Evolutionary conservation across 1,139 yeast genomes (phyloP).

Genomic region (Pichia sp.): DNA sequence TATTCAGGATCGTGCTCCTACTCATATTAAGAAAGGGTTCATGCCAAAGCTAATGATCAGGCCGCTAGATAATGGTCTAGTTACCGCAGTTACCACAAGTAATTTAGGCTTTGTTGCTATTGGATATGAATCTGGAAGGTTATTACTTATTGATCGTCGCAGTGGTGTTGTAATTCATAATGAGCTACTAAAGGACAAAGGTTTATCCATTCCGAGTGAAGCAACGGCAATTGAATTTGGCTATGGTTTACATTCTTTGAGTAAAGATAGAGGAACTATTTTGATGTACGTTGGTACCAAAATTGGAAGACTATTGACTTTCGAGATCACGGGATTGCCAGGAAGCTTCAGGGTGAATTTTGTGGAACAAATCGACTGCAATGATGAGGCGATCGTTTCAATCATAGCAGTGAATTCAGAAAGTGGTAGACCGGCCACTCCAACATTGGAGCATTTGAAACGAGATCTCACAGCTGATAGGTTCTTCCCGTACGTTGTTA

Average conservation of each 20-base stretch:
- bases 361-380: constrained; percentile 47
- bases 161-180: constrained; percentile 74
- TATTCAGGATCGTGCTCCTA: constrained; percentile 40
- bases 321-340: constrained; percentile 60
- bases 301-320: constrained; percentile 66
- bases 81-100: constrained; percentile 63
- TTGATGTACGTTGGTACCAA: constrained; percentile 75
- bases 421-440: constrained; percentile 61
- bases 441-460: constrained; percentile 56
- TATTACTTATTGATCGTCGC: constrained; percentile 75
- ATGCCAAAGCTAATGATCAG: constrained; percentile 62
- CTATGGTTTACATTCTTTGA: constrained; percentile 49
- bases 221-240: constrained; percentile 68
- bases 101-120: constrained; percentile 82
- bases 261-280: constrained; percentile 65
- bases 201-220: constrained; percentile 34
- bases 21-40: constrained; percentile 55
- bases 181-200: constrained; percentile 42
- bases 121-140: constrained; percentile 71
- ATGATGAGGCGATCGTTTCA: constrained; percentile 47
- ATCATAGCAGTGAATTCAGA: constrained; percentile 56
- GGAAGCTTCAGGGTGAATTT: constrained; percentile 67
- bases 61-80: constrained; percentile 41
- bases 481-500: constrained; percentile 52
- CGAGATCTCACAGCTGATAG: constrained; percentile 26